Conservation (phyloP, 441 rosid genomes). For the Aleurites moluccanus region DNA sequence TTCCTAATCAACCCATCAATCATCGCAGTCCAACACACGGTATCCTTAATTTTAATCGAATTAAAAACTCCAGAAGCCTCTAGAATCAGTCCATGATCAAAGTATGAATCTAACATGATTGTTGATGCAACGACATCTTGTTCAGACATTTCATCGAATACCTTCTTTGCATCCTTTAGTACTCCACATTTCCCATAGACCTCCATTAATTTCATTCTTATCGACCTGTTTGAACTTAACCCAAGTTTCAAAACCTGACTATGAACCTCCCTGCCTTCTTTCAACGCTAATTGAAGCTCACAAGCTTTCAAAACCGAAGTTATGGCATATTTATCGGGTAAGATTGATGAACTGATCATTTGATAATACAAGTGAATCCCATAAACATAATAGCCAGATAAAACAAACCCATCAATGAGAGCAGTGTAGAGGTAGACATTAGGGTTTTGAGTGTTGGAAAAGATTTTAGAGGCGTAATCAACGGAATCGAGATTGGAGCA, state of each 20-base stretch:
- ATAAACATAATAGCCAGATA: slow-evolving; percentile 35
- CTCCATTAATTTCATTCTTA: slow-evolving; percentile 45
- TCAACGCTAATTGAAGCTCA: slow-evolving; percentile 26
- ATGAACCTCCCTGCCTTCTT: slow-evolving; percentile 48
- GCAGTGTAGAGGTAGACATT: slow-evolving; percentile 63
- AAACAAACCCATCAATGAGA: slow-evolving; percentile 51
- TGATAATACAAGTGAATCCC: slow-evolving; percentile 44
- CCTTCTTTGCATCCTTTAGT: slow-evolving; percentile 34
- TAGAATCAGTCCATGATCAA: slow-evolving; percentile 27
- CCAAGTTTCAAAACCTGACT: slow-evolving; percentile 57
- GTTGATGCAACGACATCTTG: slow-evolving; percentile 57
- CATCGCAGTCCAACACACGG: slow-evolving; percentile 77
- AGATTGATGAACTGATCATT: slow-evolving; percentile 40
- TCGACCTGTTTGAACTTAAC: slow-evolving; percentile 41
- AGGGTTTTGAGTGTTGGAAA: slow-evolving; percentile 39
- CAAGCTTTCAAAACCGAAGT: slow-evolving; percentile 59
- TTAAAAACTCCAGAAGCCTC: slow-evolving; percentile 43
- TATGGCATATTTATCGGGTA: slow-evolving; percentile 51
- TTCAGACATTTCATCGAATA: slow-evolving; percentile 58
- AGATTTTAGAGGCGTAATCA: slow-evolving; percentile 48
- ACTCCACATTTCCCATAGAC: slow-evolving; percentile 44
- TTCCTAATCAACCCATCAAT: slow-evolving; percentile 74
- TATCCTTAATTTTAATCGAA: slow-evolving; percentile 47
- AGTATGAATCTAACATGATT: slow-evolving; percentile 44
- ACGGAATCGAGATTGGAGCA: slow-evolving; percentile 42